Evolutionary conservation across 768 basidiomycete genomes (phyloP).

Genomic region (Boletus patriciae): DNA sequence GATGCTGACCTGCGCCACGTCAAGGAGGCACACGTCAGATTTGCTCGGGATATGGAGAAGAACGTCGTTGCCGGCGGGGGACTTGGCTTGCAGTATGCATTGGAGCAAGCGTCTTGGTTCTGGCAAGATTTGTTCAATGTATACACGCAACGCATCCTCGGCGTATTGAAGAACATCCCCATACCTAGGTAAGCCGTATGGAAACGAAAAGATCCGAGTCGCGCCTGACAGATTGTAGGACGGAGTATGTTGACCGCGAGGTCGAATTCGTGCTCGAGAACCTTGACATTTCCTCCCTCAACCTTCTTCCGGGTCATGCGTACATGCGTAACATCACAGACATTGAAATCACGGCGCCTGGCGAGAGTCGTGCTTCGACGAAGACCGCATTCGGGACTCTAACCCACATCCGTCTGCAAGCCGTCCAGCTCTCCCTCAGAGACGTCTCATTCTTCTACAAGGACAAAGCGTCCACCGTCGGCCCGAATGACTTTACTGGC

Average conservation of each 20-base stretch:
- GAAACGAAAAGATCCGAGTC: background rate
- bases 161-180: slow-evolving; percentile 57
- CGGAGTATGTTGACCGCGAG: slow-evolving; percentile 67
- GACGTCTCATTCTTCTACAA: slow-evolving; percentile 76
- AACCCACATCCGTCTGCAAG: slow-evolving; percentile 65
- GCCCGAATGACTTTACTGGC: slow-evolving; percentile 60
- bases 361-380: slow-evolving; percentile 31
- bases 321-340: slow-evolving; percentile 73
- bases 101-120: slow-evolving; percentile 71
- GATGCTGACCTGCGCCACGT: slow-evolving; percentile 53
- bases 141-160: slow-evolving; percentile 61
- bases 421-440: slow-evolving; percentile 58
- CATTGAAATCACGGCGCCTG: slow-evolving; percentile 50
- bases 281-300: slow-evolving; percentile 65
- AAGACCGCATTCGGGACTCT: slow-evolving; percentile 58
- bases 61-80: slow-evolving; percentile 40
- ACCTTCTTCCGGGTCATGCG: slow-evolving; percentile 65
- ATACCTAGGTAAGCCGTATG: slow-evolving; percentile 57
- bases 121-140: slow-evolving; percentile 83
- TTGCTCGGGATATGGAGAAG: slow-evolving; percentile 50
- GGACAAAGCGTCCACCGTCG: slow-evolving; percentile 55
- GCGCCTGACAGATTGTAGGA: slow-evolving; percentile 39
- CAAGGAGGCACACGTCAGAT: slow-evolving; percentile 46
- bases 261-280: slow-evolving; percentile 77
- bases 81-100: slow-evolving; percentile 48